Evolutionary conservation across 2,329 filamentous ascomycete genomes (phyloP).

Genomic region (Allantophomopsis lycopodina): DNA sequence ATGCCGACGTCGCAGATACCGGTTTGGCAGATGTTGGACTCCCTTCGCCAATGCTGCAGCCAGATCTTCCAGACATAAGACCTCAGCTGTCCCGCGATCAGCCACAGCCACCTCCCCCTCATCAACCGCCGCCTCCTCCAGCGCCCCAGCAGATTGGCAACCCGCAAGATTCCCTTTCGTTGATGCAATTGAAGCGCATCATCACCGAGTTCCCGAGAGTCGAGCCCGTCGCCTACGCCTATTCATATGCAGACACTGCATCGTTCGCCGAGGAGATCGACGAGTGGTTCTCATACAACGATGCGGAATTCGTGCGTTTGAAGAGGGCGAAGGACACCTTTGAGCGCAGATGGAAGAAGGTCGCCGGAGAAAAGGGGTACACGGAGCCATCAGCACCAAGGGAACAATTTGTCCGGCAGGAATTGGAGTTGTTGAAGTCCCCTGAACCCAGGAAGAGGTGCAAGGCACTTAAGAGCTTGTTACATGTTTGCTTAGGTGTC

Average conservation of each 20-base stretch:
- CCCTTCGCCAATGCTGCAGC: conserved; percentile 8
- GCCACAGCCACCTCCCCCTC: conserved; percentile 20
- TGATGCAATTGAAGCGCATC: conserved; percentile 59
- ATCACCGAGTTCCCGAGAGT: conserved; percentile 59
- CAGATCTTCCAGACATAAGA: conserved; percentile 11
- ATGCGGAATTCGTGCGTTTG: conserved; percentile 71
- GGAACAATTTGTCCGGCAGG: conserved; percentile 39
- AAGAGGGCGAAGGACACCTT: conserved; percentile 65
- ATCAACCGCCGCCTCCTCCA: conserved; percentile 18
- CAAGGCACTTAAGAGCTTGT: conserved; percentile 39
- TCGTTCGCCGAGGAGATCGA: conserved; percentile 79
- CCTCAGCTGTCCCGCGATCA: conserved; percentile 21
- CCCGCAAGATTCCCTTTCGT: conserved; percentile 56
- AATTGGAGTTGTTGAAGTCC: conserved; percentile 30
- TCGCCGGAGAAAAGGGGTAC: conserved; percentile 43
- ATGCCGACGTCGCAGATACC: conserved; percentile 26
- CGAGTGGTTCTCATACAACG: conserved; percentile 93
- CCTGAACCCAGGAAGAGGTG: conserved; percentile 33
- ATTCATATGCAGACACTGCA: conserved; percentile 62
- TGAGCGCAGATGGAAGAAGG: conserved; percentile 56
- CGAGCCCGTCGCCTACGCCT: conserved; percentile 71
- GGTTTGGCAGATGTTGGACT: conserved; percentile 22
- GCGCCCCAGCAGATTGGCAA: conserved; percentile 17
- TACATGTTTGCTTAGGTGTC: conserved; percentile 52
- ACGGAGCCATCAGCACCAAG: conserved; percentile 19